phyloP scores from a whole-genome alignment of 1,284 basidiomycete genomes.

The Cryptococcus sp. region DNA sequence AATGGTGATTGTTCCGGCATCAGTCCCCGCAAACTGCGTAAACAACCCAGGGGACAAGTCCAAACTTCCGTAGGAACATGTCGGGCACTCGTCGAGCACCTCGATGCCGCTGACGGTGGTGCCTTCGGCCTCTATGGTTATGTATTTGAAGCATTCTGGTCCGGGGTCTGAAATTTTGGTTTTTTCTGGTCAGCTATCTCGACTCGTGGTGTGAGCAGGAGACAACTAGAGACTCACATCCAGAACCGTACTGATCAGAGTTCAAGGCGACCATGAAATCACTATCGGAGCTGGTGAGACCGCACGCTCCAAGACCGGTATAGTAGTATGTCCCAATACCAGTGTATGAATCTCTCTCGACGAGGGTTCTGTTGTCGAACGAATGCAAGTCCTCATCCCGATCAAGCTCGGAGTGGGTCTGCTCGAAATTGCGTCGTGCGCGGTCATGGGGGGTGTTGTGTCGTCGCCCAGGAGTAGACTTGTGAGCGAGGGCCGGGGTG shows the following conservation, averaged over 20 bases:
- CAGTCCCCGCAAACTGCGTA: conserved; percentile 50
- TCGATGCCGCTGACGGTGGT: conserved; percentile 54
- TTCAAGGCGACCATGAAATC: conserved; percentile 36
- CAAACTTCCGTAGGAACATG: conserved; percentile 52
- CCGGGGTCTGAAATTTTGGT: conserved; percentile 43
- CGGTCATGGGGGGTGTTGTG: conserved; percentile 10
- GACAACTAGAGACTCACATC: conserved; percentile 28
- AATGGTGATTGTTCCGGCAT: conserved; percentile 52
- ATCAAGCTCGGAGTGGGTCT: conserved; percentile 3
- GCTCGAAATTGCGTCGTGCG: conserved; percentile 17
- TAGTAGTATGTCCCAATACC: conserved; percentile 32
- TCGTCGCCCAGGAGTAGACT: conserved; percentile 11
- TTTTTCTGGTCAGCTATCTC: neutral
- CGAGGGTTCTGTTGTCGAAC: conserved; percentile 12
- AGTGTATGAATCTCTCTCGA: conserved; percentile 10
- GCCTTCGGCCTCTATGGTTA: conserved; percentile 58
- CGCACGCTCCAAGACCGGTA: conserved; percentile 37
- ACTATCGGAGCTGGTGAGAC: conserved; percentile 22
- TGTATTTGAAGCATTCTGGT: conserved; percentile 57
- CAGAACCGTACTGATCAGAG: conserved; percentile 39
- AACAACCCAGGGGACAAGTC: conserved; percentile 60
- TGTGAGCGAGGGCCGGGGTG: conserved; percentile 10
- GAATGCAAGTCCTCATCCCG: neutral
- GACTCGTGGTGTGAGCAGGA: too few species aligned
- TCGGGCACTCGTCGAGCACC: conserved; percentile 49